Evolutionary conservation across 495 filamentous ascomycete species (phyloP).

Genomic region (Staphylotrichum tortipilum): DNA sequence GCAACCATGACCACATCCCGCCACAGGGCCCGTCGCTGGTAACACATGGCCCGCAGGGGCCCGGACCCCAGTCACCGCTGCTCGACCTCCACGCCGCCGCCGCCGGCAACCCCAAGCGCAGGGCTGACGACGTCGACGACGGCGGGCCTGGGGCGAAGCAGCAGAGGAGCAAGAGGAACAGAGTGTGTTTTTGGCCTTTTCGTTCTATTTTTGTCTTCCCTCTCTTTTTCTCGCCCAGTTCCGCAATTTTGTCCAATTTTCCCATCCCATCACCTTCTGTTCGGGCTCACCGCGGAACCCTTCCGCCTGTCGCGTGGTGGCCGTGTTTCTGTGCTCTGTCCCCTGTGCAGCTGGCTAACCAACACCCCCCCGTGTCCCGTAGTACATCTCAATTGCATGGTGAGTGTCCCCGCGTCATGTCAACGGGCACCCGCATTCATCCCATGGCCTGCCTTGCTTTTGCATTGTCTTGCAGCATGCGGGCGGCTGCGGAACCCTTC

Average conservation of each 20-base stretch:
- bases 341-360: no score
- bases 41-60: background rate
- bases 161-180: slow-evolving; percentile 55
- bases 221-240: background rate
- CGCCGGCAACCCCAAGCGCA: slow-evolving; percentile 28
- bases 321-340: no score
- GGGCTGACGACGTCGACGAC: slow-evolving; percentile 29
- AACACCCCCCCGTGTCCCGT: background rate
- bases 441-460: no score
- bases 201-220: background rate
- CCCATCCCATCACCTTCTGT: no score
- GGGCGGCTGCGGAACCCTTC: no score
- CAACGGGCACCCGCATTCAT: background rate
- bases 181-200: slow-evolving; percentile 19
- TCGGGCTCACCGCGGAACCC: no score
- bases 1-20: no score
- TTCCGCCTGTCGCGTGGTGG: no score
- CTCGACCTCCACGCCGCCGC: background rate
- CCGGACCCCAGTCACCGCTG: slow-evolving; percentile 18
- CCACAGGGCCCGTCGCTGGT: background rate
- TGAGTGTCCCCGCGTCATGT: slow-evolving; percentile 34
- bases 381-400: slow-evolving; percentile 92
- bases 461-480: no score
- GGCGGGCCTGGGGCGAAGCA: slow-evolving; percentile 35
- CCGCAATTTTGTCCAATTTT: no score